Conservation (phyloP, 2,329 filamentous ascomycete species). For the Diaporthe destruens region DNA sequence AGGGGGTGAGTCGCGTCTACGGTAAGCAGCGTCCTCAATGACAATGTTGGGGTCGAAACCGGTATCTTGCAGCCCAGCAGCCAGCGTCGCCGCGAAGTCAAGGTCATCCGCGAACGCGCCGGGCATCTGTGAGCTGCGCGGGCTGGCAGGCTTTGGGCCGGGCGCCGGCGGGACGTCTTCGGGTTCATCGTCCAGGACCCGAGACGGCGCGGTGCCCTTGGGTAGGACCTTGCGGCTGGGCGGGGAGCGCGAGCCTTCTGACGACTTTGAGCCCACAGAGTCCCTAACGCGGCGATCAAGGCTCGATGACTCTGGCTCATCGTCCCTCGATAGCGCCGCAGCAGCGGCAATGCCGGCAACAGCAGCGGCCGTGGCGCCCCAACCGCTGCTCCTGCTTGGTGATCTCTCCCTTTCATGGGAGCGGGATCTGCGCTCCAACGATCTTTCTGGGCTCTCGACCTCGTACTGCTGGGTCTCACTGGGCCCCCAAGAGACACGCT, state of each 20-base stretch:
- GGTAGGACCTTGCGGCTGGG: slow-evolving; percentile 39
- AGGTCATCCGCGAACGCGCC: slow-evolving; percentile 76
- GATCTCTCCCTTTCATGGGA: slow-evolving; percentile 46
- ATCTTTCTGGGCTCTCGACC: slow-evolving; percentile 67
- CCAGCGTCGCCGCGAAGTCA: slow-evolving; percentile 77
- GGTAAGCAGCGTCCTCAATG: slow-evolving; percentile 74
- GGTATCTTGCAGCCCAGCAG: slow-evolving; percentile 75
- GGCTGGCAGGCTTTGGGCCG: slow-evolving; percentile 68
- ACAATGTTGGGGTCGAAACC: slow-evolving; percentile 80
- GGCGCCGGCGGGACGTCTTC: slow-evolving; percentile 51
- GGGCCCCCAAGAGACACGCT: slow-evolving; percentile 74
- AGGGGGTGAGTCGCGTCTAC: slow-evolving; percentile 73
- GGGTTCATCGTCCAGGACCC: slow-evolving; percentile 38
- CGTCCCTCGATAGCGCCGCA: slow-evolving; percentile 43
- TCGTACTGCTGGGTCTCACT: slow-evolving; percentile 75
- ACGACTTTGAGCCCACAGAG: slow-evolving; percentile 37
- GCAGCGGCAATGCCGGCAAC: slow-evolving; percentile 56
- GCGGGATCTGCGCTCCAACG: slow-evolving; percentile 51
- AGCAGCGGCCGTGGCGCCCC: slow-evolving; percentile 66
- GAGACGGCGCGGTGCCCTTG: slow-evolving; percentile 33
- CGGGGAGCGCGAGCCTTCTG: slow-evolving; percentile 35
- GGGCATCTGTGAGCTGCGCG: slow-evolving; percentile 67
- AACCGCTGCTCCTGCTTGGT: slow-evolving; percentile 55
- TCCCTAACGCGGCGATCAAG: slow-evolving; percentile 41
- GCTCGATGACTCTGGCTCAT: not conserved